phyloP scores from a whole-genome alignment of 352 stramenopile genomes.

The Phytophthora pini region DNA sequence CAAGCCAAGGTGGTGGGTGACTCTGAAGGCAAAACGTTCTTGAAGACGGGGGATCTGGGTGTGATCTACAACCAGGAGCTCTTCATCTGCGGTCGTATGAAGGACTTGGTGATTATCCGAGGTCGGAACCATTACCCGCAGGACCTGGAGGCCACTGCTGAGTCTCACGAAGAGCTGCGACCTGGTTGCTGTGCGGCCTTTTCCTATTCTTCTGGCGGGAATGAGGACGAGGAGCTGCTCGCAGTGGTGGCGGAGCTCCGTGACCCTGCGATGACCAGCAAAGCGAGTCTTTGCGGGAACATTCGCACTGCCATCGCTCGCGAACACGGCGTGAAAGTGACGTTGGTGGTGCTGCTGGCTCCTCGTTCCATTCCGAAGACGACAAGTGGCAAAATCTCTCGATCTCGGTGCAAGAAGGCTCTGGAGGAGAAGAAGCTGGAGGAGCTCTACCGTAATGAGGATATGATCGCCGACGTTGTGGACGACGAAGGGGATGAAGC shows the following conservation, averaged over 20 bases:
- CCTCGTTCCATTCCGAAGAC: constrained; percentile 97
- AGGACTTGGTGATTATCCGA: constrained; percentile 99
- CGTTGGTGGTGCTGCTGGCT: constrained; percentile 92
- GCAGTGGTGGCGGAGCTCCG: constrained; percentile 83
- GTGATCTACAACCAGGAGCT: constrained; percentile 96
- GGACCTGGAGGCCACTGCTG: constrained; percentile 96
- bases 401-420: constrained; percentile 85
- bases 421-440: constrained; percentile 66
- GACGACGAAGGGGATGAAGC: constrained; percentile 48
- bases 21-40: constrained; percentile 60
- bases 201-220: constrained; percentile 54
- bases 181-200: constrained; percentile 97
- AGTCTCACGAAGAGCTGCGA: constrained; percentile 83
- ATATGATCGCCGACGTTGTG: constrained; percentile 67
- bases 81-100: constrained; percentile 98
- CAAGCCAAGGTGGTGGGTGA: constrained; percentile 71
- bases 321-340: constrained; percentile 89
- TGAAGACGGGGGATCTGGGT: constrained; percentile 97
- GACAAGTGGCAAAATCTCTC: constrained; percentile 98
- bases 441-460: constrained; percentile 82
- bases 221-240: constrained; percentile 71
- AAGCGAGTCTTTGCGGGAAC: constrained; percentile 77
- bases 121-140: constrained; percentile 99
- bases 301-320: constrained; percentile 72
- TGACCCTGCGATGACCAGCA: constrained; percentile 64